Conservation (phyloP, 139 green algal species). For the Chlorella sp. region DNA sequence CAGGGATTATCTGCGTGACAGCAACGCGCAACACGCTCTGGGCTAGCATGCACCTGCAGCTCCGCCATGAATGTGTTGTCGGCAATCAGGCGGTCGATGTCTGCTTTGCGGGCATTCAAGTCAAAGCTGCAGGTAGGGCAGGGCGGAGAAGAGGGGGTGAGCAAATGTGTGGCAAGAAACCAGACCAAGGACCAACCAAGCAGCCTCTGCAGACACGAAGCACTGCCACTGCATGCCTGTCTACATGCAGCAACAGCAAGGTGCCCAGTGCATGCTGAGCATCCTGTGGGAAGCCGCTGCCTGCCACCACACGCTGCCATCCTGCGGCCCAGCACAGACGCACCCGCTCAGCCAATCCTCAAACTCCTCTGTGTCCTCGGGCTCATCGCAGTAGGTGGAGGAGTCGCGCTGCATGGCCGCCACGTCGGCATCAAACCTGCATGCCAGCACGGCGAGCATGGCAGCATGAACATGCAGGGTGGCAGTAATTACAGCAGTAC, state of each 20-base stretch:
- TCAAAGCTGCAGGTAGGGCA: conserved; percentile 47
- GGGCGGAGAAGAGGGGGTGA: too few relatives aligned
- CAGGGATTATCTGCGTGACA: neutral
- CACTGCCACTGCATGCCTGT: too few relatives aligned
- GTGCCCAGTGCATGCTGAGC: too few relatives aligned
- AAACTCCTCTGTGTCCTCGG: conserved; percentile 82
- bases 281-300: too few relatives aligned
- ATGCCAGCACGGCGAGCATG: neutral
- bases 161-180: too few relatives aligned
- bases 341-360: conserved; percentile 41
- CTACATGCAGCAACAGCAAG: too few relatives aligned
- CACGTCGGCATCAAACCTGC: conserved; percentile 77
- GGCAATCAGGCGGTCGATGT: conserved; percentile 69
- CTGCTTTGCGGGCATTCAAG: conserved; percentile 50
- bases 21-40: neutral
- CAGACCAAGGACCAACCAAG: too few relatives aligned
- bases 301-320: too few relatives aligned
- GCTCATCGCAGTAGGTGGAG: conserved; percentile 95
- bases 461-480: neutral
- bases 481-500: neutral
- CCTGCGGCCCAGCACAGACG: too few relatives aligned
- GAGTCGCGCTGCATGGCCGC: conserved; percentile 89
- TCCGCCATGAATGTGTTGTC: conserved; percentile 83
- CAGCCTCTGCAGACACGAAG: too few relatives aligned
- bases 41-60: conserved; percentile 48